Percentiles rank a stretch among this genome's conserved stretches.
phyloP scores from a whole-genome alignment of 306 rosid genomes.

The Mucuna pruriens region DNA sequence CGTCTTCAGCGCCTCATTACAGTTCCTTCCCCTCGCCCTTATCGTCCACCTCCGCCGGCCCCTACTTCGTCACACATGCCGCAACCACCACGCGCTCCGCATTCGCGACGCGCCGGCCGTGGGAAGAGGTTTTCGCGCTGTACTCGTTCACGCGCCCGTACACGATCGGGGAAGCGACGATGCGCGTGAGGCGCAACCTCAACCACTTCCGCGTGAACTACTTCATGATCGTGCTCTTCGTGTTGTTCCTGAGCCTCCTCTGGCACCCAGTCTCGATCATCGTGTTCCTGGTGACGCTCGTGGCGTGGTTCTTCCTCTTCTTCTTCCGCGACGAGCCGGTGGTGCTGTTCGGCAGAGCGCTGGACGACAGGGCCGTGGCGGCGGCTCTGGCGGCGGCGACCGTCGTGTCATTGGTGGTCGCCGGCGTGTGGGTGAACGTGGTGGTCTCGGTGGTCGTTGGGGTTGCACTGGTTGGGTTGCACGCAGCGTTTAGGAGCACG shows the following conservation, averaged over 20 bases:
- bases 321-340: slow-evolving; percentile 61
- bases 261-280: slow-evolving; percentile 81
- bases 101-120: slow-evolving; percentile 62
- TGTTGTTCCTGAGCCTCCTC: slow-evolving; percentile 76
- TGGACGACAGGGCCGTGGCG: slow-evolving; percentile 60
- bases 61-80: slow-evolving; percentile 40
- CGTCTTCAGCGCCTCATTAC: slow-evolving; percentile 50
- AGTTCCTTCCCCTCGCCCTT: slow-evolving; percentile 41
- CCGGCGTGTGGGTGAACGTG: slow-evolving; percentile 60
- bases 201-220: slow-evolving; percentile 69
- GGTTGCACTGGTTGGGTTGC: slow-evolving; percentile 44
- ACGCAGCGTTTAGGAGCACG: slow-evolving; percentile 59
- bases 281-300: slow-evolving; percentile 60
- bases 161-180: slow-evolving; percentile 50
- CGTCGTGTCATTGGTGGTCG: slow-evolving; percentile 54
- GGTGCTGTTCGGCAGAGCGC: slow-evolving; percentile 39
- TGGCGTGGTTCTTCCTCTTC: slow-evolving; percentile 72
- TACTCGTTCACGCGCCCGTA: slow-evolving; percentile 64
- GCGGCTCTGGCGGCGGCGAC: slow-evolving; percentile 51
- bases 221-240: slow-evolving; percentile 51
- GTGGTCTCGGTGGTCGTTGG: slow-evolving; percentile 57
- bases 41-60: not conserved
- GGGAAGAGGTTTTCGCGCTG: slow-evolving; percentile 70
- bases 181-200: slow-evolving; percentile 64
- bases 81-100: slow-evolving; percentile 18